A percentile compares a stretch with the other conserved stretches of the same genome.
phyloP scores from a whole-genome alignment of 2,329 filamentous ascomycete genomes.

The Trichoderma breve region DNA sequence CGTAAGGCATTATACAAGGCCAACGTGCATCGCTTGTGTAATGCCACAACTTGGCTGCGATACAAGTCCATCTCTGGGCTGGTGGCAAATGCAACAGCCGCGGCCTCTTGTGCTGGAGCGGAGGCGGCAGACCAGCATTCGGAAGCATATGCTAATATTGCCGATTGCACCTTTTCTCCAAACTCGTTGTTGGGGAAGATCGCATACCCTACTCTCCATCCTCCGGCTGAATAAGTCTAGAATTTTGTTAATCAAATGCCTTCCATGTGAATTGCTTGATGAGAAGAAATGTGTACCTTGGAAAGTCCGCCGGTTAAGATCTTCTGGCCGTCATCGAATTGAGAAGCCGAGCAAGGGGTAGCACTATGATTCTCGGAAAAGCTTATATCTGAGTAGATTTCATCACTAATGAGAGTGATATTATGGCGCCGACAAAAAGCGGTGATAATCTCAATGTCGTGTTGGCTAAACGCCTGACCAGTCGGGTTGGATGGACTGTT shows the following conservation, averaged over 20 bases:
- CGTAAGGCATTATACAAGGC: neutral
- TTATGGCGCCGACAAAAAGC: neutral
- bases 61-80: neutral
- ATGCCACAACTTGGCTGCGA: neutral
- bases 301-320: neutral
- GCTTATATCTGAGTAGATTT: neutral
- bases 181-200: neutral
- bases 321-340: neutral
- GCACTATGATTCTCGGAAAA: neutral
- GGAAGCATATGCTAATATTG: neutral
- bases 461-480: neutral
- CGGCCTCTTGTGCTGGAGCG: neutral
- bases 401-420: neutral
- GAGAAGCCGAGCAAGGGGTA: neutral
- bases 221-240: neutral
- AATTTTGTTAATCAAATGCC: neutral
- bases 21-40: neutral
- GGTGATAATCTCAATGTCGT: neutral
- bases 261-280: neutral
- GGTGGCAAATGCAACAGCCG: neutral
- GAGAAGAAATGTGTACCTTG: neutral
- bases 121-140: slow-evolving; percentile 2
- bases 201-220: neutral
- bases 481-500: neutral
- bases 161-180: neutral